Evolutionary conservation across 208 protist species (phyloP), one percentile per base, ranked within the genome.

Genomic region (Wallacemonas collosoma): DNA sequence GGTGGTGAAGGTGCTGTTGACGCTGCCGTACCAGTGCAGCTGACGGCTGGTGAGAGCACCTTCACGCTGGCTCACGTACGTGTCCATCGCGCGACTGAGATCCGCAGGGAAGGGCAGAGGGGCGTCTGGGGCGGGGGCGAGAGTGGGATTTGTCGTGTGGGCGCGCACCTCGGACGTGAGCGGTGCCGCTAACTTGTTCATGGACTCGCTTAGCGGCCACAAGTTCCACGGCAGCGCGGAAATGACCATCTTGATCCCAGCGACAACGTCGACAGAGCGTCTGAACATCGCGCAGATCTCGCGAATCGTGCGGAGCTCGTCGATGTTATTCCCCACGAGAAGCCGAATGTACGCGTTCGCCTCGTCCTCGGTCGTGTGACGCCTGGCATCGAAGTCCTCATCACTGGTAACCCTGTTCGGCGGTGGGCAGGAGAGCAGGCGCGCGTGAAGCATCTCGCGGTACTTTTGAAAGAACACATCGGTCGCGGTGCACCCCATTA

Each of bases 91-190:
- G 2, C 38, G 41, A 5, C 68, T 58, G 5, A 56, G 68, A 35
- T 85, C 80, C 40, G 2, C 38, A 3, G 80, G 80, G 63, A 85
- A 79, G 70, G 76, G 80, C 41, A 85, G 58, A 35, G 79, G 38
- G 36, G 65, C 61, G 14, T 26, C 69, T 17, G 1, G 64, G 2
- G 63, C 48, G 7, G 67, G 35, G 12, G n/a, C 35, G 48, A 15
- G 11, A 15, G 48, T 15, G 48, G 9, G 48, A 15, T 15, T 53
- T 38, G 57, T 55, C 35, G 45, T 4, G n/a, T 12, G 45, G 26
- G 71, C 12, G 35, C 69, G 64, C 26, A 50, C 57, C 7, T 47
- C 79, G 17, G 48, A 41, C 4, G 47, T 44, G 51, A 63, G 56
- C 39, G 67, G 40, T 64, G 44, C 48, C 26, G 26, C 36, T 56